phyloP scores from a whole-genome alignment of 2,329 filamentous ascomycete species.

The Chaetomium olivaceum region DNA sequence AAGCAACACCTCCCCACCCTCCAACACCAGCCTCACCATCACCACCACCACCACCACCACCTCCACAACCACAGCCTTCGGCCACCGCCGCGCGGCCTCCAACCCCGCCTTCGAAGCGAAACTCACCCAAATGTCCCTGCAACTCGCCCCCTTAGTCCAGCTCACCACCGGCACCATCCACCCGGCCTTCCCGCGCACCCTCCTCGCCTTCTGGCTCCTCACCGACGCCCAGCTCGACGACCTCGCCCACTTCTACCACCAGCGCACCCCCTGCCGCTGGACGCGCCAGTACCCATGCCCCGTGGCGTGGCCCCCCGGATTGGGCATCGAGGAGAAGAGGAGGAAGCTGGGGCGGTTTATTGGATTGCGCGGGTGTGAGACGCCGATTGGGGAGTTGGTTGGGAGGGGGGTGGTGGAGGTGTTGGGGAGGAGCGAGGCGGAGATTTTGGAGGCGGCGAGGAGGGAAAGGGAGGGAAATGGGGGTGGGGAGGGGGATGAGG shows the following conservation, averaged over 20 bases:
- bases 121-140: slow-evolving; percentile 64
- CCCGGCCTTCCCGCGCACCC: slow-evolving; percentile 62
- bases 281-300: slow-evolving; percentile 65
- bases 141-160: slow-evolving; percentile 66
- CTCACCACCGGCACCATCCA: slow-evolving; percentile 63
- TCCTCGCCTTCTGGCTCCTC: slow-evolving; percentile 73
- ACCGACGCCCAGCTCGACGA: slow-evolving; percentile 69
- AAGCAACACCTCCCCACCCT: not conserved
- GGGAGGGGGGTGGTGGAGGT: slow-evolving; percentile 1
- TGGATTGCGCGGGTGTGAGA: slow-evolving; percentile 61
- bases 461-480: slow-evolving; percentile 36
- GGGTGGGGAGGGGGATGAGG: slow-evolving; percentile 43
- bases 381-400: slow-evolving; percentile 32
- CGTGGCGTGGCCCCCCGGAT: slow-evolving; percentile 60
- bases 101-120: slow-evolving; percentile 60
- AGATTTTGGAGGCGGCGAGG: slow-evolving; percentile 49
- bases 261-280: slow-evolving; percentile 59
- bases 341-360: slow-evolving; percentile 73
- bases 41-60: slow-evolving; percentile 3
- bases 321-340: slow-evolving; percentile 66
- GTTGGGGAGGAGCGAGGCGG: slow-evolving; percentile 47
- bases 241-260: slow-evolving; percentile 73
- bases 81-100: slow-evolving; percentile 42
- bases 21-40: not conserved
- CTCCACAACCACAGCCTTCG: slow-evolving; percentile 32